Evolutionary conservation across 495 filamentous ascomycete genomes (phyloP).

Genomic region (Penicillium alfredii): DNA sequence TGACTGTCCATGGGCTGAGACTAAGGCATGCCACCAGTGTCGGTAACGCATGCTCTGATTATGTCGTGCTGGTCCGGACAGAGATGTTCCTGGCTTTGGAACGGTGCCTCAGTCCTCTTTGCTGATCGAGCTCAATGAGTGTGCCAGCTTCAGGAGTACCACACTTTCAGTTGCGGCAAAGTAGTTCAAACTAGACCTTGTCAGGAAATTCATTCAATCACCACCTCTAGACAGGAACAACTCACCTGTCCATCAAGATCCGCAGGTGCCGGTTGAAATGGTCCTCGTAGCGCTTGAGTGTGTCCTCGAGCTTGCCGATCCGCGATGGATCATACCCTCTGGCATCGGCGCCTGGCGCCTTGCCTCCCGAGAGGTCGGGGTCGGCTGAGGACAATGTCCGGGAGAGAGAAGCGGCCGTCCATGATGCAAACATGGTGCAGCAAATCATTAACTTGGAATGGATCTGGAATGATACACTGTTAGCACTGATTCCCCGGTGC

Average conservation of each 20-base stretch:
- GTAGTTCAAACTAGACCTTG: constrained; percentile 62
- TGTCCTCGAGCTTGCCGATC: constrained; percentile 74
- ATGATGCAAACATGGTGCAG: constrained; percentile 86
- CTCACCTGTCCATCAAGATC: constrained; percentile 76
- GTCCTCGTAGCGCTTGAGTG: constrained; percentile 79
- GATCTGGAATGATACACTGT: constrained; percentile 51
- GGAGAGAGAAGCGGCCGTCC: constrained; percentile 67
- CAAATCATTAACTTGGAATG: constrained; percentile 92
- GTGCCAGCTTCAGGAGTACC: constrained; percentile 73
- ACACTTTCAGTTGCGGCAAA: constrained; percentile 97
- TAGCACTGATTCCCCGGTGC: constrained; percentile 13
- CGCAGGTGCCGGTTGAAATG: constrained; percentile 88
- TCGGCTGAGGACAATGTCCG: constrained; percentile 73
- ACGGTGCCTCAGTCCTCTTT: constrained; percentile 33
- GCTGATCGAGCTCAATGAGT: constrained; percentile 41
- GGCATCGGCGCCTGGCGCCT: constrained; percentile 29
- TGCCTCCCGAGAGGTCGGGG: constrained; percentile 56
- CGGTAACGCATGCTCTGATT: no score
- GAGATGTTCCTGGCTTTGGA: neutral
- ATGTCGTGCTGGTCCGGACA: neutral
- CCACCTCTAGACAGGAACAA: no score
- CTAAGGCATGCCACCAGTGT: no score
- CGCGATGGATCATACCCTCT: constrained; percentile 53
- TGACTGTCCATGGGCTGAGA: no score
- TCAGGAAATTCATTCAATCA: constrained; percentile 4